These are phyloP conservation scores for Podila verticillata DNA, from an alignment of 192 early-diverging fungal species.

Conservation along the genomic window DNA sequence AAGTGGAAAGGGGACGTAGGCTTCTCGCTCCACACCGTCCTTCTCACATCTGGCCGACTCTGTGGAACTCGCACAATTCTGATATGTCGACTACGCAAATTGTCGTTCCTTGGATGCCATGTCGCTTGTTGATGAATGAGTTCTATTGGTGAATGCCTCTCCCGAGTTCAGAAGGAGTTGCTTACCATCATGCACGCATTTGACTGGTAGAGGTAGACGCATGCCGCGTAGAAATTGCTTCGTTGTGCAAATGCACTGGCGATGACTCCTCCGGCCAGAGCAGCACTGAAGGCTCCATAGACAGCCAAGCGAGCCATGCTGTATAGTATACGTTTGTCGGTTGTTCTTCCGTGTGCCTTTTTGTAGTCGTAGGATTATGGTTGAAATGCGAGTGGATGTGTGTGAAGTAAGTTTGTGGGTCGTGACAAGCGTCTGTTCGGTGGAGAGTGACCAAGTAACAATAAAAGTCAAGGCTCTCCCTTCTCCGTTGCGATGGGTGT, in stretches of 20 bases:
- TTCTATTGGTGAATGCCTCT: too few species aligned
- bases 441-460: too few species aligned
- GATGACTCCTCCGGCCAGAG: constrained; percentile 71
- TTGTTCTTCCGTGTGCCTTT: not conserved
- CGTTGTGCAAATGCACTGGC: constrained; percentile 72
- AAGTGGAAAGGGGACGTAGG: not conserved
- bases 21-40: too few species aligned
- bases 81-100: too few species aligned
- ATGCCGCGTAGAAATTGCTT: constrained; percentile 90
- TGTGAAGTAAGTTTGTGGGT: not conserved
- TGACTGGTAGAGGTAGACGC: constrained; percentile 89
- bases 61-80: too few species aligned
- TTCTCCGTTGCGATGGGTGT: not conserved
- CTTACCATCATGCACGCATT: constrained; percentile 87
- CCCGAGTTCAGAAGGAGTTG: too few species aligned
- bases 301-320: constrained; percentile 69
- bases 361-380: too few species aligned
- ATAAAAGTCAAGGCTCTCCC: too few species aligned
- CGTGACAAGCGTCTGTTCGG: too few species aligned
- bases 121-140: too few species aligned
- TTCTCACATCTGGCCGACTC: too few species aligned
- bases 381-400: not conserved
- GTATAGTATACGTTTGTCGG: not conserved
- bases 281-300: constrained; percentile 74
- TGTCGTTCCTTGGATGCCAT: too few species aligned